Evolutionary conservation across 202 grass and related monocot genomes (phyloP), one percentile per base, ranked within the genome.

Genomic region (Sporobolus alterniflorus): DNA sequence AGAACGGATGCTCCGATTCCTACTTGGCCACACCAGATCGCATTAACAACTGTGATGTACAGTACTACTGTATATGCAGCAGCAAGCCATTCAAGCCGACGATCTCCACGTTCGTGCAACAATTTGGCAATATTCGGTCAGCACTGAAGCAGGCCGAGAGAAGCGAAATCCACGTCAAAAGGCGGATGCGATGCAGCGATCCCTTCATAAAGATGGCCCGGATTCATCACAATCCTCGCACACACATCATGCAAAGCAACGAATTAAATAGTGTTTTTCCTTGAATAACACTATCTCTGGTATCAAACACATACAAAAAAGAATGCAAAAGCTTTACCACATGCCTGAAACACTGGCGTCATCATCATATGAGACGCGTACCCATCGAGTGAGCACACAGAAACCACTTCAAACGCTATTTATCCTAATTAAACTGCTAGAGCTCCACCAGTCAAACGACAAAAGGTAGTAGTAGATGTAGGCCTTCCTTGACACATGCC

Each of bases 381-480:
- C n/a, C n/a, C n/a, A n/a, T n/a, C n/a, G n/a, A n/a, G n/a, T n/a
- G n/a, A n/a, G n/a, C n/a, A n/a, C n/a, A n/a, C n/a, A n/a, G n/a
- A n/a, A n/a, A n/a, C n/a, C n/a, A 33, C 12, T 44, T 6, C 20
- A 52, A 18, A 14, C 48, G 55, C 32, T 11, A 18, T n/a, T 30
- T 28, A 36, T n/a, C n/a, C n/a, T n/a, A n/a, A n/a, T n/a, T 51
- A n/a, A 17, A 26, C 76, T 79, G 49, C 49, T 54, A 68, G 47
- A 13, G 30, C 29, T 67, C 59, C 50, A 54, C 21, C 28, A 67
- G n/a, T n/a, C n/a, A n/a, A n/a, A n/a, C n/a, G n/a, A n/a, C n/a
- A n/a, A n/a, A n/a, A n/a, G n/a, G 25, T 20, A n/a, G n/a, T n/a
- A n/a, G n/a, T n/a, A n/a, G 21, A 50, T 22, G 56, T 29, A 54